Percentiles rank a stretch among this genome's conserved stretches.
These are phyloP conservation scores for Phytopythium boreale DNA, from an alignment of 352 stramenopile species.

Conservation along the genomic window DNA sequence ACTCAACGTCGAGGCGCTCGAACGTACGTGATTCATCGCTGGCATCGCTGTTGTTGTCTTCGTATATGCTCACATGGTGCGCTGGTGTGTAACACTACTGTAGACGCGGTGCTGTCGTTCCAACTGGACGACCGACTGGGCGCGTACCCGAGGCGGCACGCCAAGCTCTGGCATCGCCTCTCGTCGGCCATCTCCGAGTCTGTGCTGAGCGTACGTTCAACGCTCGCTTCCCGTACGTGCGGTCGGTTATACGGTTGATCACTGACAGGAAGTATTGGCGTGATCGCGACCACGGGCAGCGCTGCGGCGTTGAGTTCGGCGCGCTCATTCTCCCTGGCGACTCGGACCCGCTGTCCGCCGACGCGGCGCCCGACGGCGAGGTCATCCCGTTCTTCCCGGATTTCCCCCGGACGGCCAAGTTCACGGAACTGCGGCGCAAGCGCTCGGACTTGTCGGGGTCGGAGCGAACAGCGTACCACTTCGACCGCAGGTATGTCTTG, in stretches of 20 bases:
- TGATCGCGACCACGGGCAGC: slow-evolving; percentile 37
- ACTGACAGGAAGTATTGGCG: slow-evolving; percentile 1
- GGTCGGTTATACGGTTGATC: no score
- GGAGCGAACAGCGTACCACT: slow-evolving; percentile 74
- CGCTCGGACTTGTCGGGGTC: slow-evolving; percentile 29
- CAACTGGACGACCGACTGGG: slow-evolving; percentile 79
- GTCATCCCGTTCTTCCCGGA: slow-evolving; percentile 75
- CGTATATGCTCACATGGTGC: no score
- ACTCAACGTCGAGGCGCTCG: slow-evolving; percentile 67
- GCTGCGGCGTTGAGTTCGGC: slow-evolving; percentile 61
- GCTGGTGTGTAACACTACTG: neutral
- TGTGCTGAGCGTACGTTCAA: slow-evolving; percentile 50
- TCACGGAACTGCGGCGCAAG: slow-evolving; percentile 51
- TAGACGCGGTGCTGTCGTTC: slow-evolving; percentile 67
- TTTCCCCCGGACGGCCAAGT: slow-evolving; percentile 65
- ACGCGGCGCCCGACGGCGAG: slow-evolving; percentile 12
- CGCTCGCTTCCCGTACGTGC: neutral
- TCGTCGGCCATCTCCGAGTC: slow-evolving; percentile 61
- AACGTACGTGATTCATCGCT: slow-evolving; percentile 34
- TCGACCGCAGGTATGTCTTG: slow-evolving; percentile 76
- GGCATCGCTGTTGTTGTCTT: neutral
- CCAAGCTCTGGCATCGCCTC: slow-evolving; percentile 65
- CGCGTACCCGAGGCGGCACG: slow-evolving; percentile 76
- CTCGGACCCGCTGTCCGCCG: slow-evolving; percentile 36
- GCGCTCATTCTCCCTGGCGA: slow-evolving; percentile 67